Conservation (phyloP, 805 yeast species). For the Candida pini region DNA sequence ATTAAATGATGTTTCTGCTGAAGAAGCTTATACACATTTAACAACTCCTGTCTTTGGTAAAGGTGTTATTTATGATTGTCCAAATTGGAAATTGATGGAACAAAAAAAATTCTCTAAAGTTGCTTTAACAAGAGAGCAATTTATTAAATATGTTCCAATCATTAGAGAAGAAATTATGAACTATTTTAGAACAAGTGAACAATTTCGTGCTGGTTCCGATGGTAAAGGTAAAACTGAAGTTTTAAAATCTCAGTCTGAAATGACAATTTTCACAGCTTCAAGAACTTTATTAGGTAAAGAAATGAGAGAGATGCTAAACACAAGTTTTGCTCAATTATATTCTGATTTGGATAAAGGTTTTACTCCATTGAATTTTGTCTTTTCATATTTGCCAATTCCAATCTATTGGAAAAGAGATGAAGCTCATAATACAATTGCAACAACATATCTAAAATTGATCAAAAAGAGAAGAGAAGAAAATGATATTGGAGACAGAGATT, state of each 20-base stretch:
- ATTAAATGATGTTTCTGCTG: conserved; percentile 86
- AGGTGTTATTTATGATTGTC: conserved; percentile 96
- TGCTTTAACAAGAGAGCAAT: conserved; percentile 81
- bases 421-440: conserved; percentile 79
- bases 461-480: conserved; percentile 65
- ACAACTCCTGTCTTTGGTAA: conserved; percentile 99
- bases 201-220: conserved; percentile 38
- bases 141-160: conserved; percentile 80
- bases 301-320: conserved; percentile 75
- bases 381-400: conserved; percentile 85
- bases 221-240: conserved; percentile 54
- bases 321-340: conserved; percentile 78
- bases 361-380: conserved; percentile 92
- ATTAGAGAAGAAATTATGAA: conserved; percentile 71
- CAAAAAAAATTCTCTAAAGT: conserved; percentile 95
- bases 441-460: conserved; percentile 77
- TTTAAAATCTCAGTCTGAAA: conserved; percentile 83
- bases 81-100: conserved; percentile 91
- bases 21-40: conserved; percentile 89
- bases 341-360: conserved; percentile 95
- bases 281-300: conserved; percentile 89
- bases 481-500: conserved; percentile 79
- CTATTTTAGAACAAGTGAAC: conserved; percentile 52
- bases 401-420: conserved; percentile 72
- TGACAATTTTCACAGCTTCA: conserved; percentile 95